These are phyloP conservation scores for Gynostemma pentaphyllum DNA, from an alignment of 306 rosid species.

Conservation along the genomic window DNA sequence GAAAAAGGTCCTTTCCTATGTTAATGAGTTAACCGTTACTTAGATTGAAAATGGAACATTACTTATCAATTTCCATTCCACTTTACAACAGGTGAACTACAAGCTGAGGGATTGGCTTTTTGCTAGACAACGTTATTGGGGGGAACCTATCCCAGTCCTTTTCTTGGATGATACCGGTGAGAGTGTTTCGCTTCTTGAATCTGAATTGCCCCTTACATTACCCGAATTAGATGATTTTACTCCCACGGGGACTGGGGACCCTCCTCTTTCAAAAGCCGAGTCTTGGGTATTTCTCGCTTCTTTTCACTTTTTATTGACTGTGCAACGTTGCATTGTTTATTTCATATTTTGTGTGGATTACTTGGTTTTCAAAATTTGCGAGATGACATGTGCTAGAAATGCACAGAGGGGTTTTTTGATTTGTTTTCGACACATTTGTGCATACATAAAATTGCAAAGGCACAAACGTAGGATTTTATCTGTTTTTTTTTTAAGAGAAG, in stretches of 20 bases:
- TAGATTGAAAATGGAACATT: neutral
- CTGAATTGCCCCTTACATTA: constrained; percentile 74
- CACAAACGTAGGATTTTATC: neutral
- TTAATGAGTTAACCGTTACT: neutral
- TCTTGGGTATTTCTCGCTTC: constrained; percentile 56
- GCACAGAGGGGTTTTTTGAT: neutral
- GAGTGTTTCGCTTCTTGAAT: constrained; percentile 55
- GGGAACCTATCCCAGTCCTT: constrained; percentile 94
- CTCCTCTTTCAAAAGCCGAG: constrained; percentile 77
- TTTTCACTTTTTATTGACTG: neutral
- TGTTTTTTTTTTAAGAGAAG: neutral
- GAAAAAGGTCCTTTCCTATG: constrained; percentile 48
- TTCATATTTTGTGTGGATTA: neutral
- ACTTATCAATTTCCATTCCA: neutral
- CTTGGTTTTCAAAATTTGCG: neutral
- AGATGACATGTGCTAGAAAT: neutral
- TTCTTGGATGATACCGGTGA: constrained; percentile 66
- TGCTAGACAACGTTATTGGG: constrained; percentile 99
- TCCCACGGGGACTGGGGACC: constrained; percentile 94
- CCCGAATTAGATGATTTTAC: constrained; percentile 97
- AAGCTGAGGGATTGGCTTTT: constrained; percentile 99
- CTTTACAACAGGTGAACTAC: constrained; percentile 63
- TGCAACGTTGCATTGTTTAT: neutral
- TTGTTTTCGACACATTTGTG: neutral
- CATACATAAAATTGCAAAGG: neutral